Percentiles rank a stretch among this genome's conserved stretches.
Conservation (phyloP, 2,329 filamentous ascomycete species). For the Fusarium agapanthi region DNA sequence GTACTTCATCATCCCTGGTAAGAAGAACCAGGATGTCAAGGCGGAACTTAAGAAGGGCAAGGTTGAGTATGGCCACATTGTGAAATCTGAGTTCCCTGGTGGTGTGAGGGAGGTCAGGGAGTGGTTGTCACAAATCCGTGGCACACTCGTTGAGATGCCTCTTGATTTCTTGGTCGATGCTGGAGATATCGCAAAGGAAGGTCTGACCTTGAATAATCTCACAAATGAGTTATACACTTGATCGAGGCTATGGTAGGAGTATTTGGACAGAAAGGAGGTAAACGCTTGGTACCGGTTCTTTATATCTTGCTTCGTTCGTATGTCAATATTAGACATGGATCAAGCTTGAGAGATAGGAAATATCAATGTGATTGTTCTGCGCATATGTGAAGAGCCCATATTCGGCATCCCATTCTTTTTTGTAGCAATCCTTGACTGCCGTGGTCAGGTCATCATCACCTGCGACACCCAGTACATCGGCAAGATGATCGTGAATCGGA, state of each 20-base stretch:
- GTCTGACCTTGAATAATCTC: slow-evolving; percentile 74
- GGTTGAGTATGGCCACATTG: slow-evolving; percentile 88
- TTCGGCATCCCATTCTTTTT: background rate
- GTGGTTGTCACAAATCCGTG: slow-evolving; percentile 71
- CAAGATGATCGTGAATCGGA: background rate
- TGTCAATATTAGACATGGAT: background rate
- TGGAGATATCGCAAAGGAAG: slow-evolving; percentile 85
- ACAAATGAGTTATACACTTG: slow-evolving; percentile 78
- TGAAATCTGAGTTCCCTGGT: slow-evolving; percentile 78
- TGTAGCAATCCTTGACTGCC: background rate
- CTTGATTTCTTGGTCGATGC: slow-evolving; percentile 82
- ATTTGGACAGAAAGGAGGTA: background rate
- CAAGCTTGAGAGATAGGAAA: background rate
- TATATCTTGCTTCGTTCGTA: background rate
- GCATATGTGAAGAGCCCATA: background rate
- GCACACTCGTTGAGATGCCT: slow-evolving; percentile 88
- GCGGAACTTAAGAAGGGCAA: slow-evolving; percentile 59
- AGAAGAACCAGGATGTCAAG: slow-evolving; percentile 60
- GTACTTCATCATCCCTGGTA: slow-evolving; percentile 69
- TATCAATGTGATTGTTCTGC: background rate
- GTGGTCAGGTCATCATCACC: background rate
- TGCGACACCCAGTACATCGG: background rate
- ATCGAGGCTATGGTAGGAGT: background rate
- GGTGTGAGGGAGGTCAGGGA: slow-evolving; percentile 79
- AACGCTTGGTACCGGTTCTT: background rate